Conservation (phyloP, 2,329 filamentous ascomycete genomes). For the Akanthomyces uredinophilus region DNA sequence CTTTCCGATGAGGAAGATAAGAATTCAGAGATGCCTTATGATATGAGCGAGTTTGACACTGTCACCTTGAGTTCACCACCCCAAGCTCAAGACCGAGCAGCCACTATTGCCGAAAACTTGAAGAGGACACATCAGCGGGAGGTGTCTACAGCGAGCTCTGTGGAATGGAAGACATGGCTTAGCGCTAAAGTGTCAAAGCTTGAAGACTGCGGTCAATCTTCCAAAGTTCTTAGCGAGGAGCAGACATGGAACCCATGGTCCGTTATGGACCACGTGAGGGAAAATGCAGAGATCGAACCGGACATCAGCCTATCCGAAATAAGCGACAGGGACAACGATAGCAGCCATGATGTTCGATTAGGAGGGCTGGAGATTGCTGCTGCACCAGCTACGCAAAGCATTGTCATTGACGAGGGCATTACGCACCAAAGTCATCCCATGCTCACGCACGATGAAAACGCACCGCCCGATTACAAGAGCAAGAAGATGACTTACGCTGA, state of each 20-base stretch:
- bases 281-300: constrained; percentile 45
- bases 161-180: constrained; percentile 52
- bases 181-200: constrained; percentile 47
- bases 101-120: neutral
- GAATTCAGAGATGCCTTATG: neutral
- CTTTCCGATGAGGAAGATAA: constrained; percentile 16
- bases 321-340: neutral
- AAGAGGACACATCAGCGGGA: constrained; percentile 28
- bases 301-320: constrained; percentile 14
- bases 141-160: constrained; percentile 40
- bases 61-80: neutral
- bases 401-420: constrained; percentile 6
- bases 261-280: constrained; percentile 39
- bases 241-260: constrained; percentile 13
- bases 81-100: neutral
- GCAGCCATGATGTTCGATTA: neutral
- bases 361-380: neutral
- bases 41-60: neutral
- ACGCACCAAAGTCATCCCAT: neutral
- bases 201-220: constrained; percentile 24
- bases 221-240: constrained; percentile 10
- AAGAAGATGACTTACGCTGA: neutral
- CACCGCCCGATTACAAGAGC: neutral
- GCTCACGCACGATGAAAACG: constrained; percentile 3
- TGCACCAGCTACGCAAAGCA: neutral